Base-by-base conservation (phyloP, 176 grass and related monocot genomes). In the Poa annua region DNA sequence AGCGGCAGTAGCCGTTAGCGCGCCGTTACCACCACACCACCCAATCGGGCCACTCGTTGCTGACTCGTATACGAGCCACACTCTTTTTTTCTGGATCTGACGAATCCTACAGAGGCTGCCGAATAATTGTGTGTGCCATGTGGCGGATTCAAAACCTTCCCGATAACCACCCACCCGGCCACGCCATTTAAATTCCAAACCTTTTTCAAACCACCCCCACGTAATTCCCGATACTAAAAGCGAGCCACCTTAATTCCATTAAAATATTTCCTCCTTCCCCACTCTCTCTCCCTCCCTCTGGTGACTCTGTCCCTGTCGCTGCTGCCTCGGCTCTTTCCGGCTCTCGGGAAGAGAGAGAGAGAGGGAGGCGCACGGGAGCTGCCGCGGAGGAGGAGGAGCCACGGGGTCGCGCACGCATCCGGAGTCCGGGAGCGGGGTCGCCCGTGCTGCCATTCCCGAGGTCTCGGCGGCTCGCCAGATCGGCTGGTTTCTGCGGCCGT, bases 101-200 rank as follows among this genome's bases (percentile, higher is more conserved):
- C 17, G 45, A 57, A 38, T 45, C 39, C 67, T n/a, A 21, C 20
- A 0, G 50, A 6, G 16, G 22, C 48, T 41, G 62, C 67, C 41
- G 35, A 57, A 66, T 74, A 66, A 48, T 72, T 29, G 24, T 51
- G 44, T n/a, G 36, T 19, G 67, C 49, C 79, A 52, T 65, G 70
- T 81, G 78, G 81, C 54, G 15, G 79, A 75, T 89, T 77, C 74
- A 85, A 89, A 89, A 84, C 80, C 80, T 80, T 70, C 80, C 57
- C 78, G 16, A 24, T 34, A 81, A 76, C 35, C 10, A 65, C 35
- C 74, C 55, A 45, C 59, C 44, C 26, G 26, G 29, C 16, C 66
- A 54, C 36, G 50, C n/a, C 66, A 79, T 82, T 90, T 90, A 75
- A 85, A 85, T 79, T 83, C 83, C 79, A 88, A 74, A 47, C 53